Conservation (phyloP, 148 eudicot species). For the Silene latifolia region DNA sequence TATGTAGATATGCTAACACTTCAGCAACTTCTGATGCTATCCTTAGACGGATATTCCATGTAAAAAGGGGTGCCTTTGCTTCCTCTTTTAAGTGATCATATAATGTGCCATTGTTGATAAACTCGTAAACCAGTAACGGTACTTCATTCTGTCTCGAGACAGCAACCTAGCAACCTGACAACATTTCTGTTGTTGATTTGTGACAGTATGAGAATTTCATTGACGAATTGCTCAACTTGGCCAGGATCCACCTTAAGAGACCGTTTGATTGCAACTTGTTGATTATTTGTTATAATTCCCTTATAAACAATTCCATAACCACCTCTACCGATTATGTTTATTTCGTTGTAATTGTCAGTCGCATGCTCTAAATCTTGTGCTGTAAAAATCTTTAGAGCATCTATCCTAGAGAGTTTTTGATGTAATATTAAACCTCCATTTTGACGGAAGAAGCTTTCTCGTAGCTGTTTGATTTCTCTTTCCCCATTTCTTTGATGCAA, state of each 20-base stretch:
- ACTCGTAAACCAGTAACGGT: conserved; percentile 23
- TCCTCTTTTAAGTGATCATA: conserved; percentile 22
- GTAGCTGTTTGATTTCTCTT: neutral
- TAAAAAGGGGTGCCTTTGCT: neutral
- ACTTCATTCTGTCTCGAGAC: conserved; percentile 25
- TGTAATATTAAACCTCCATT: conserved; percentile 22
- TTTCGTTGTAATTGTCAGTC: conserved; percentile 17
- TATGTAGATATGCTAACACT: conserved; percentile 25
- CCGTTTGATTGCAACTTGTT: conserved; percentile 25
- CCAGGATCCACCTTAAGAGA: conserved; percentile 19
- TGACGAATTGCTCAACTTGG: conserved; percentile 27
- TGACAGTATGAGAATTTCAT: conserved; percentile 17
- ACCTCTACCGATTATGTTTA: conserved; percentile 17
- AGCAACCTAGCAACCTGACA: conserved; percentile 26
- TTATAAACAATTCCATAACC: conserved; percentile 15
- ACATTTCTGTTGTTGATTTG: conserved; percentile 26
- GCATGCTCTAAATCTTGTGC: conserved; percentile 15
- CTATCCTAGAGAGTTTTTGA: conserved; percentile 3
- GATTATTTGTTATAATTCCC: neutral
- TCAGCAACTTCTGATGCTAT: conserved; percentile 26
- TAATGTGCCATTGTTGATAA: conserved; percentile 24
- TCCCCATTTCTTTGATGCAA: neutral
- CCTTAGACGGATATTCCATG: conserved; percentile 18
- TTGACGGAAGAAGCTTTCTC: conserved; percentile 13
- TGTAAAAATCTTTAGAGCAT: conserved; percentile 14